Evolutionary conservation across 2,329 filamentous ascomycete species (phyloP), one percentile per base, ranked within the genome.

Genomic region (Pseudocercospora pini-densiflorae): DNA sequence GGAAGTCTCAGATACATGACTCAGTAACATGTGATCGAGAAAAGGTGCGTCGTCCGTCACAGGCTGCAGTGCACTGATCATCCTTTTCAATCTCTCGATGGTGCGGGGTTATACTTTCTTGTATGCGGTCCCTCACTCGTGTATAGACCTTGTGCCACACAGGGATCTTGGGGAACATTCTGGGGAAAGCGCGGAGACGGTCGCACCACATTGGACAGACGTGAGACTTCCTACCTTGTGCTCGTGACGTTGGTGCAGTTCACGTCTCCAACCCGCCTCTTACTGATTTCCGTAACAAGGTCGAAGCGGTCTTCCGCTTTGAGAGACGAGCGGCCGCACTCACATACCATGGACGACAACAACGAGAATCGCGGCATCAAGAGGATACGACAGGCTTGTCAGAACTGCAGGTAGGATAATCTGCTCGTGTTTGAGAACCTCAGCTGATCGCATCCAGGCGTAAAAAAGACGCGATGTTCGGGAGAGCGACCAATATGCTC

Each of bases 381-480:
- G 40, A n/a, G 63, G 21, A 58, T 58, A n/a, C 63, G 63, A 51
- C 63, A 65, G 36, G 63, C 59, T 21, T 65, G 59, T 59, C 49
- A 61, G 19, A 65, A 65, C 31, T 65, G 63, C 59, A 54, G 51
- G 51, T 29, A 54, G 27, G 51, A 27, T 12, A 7, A 23, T 5
- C 23, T 29, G 21, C 51, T 54, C 12, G 16, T 12, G 16, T n/a
- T 3, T 12, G 14, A n/a, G 51, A 19, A 16, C 23, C 14, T n/a
- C 21, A 54, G 51, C 51, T 54, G 14, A 54, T 54, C 21, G 21
- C 21, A 4, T 24, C 14, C 51, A 57, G 59, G 21, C 47, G 63
- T 21, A 65, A 65, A 33, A 65, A 65, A n/a, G 51, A 58, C 63
- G 7, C 59, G 63, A 24, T 62, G 63, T 54, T 58, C 49, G 9